Evolutionary conservation across 805 yeast genomes (phyloP).

Genomic region (Myxozyma nipponensis): DNA sequence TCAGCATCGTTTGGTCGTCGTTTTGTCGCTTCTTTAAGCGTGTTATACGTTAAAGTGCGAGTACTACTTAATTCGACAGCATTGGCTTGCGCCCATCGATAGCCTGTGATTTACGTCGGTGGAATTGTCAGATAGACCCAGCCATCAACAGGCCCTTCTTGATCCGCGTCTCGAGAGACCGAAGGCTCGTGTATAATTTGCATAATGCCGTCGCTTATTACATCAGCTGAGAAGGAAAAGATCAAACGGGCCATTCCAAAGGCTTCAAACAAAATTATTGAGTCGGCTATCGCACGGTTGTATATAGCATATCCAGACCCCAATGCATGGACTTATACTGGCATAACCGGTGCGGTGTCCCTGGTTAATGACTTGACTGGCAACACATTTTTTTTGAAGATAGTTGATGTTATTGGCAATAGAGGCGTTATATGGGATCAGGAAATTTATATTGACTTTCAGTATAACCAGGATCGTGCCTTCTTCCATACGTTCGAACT

Average conservation of each 20-base stretch:
- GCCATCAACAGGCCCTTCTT: too few species aligned
- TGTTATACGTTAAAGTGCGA: too few species aligned
- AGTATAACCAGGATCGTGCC: slow-evolving; percentile 88
- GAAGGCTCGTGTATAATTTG: too few species aligned
- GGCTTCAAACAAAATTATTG: slow-evolving; percentile 78
- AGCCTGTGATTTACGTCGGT: too few species aligned
- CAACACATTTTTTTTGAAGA: slow-evolving; percentile 82
- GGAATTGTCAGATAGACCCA: too few species aligned
- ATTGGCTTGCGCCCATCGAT: too few species aligned
- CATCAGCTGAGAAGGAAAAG: slow-evolving; percentile 73
- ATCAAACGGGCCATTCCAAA: slow-evolving; percentile 87
- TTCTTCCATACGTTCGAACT: slow-evolving; percentile 93
- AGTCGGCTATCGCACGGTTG: slow-evolving; percentile 83
- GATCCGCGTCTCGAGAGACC: too few species aligned
- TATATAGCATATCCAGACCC: slow-evolving; percentile 88
- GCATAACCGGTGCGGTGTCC: slow-evolving; percentile 79
- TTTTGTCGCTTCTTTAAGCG: too few species aligned
- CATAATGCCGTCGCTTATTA: slow-evolving; percentile 33
- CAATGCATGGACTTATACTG: slow-evolving; percentile 79
- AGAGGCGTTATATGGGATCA: slow-evolving; percentile 97
- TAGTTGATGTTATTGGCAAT: slow-evolving; percentile 77
- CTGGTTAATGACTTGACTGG: slow-evolving; percentile 92
- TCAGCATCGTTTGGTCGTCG: too few species aligned
- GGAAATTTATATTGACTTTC: slow-evolving; percentile 82
- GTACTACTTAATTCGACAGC: too few species aligned